Conservation (phyloP, 2,329 filamentous ascomycete genomes). For the Diaporthe sp. region DNA sequence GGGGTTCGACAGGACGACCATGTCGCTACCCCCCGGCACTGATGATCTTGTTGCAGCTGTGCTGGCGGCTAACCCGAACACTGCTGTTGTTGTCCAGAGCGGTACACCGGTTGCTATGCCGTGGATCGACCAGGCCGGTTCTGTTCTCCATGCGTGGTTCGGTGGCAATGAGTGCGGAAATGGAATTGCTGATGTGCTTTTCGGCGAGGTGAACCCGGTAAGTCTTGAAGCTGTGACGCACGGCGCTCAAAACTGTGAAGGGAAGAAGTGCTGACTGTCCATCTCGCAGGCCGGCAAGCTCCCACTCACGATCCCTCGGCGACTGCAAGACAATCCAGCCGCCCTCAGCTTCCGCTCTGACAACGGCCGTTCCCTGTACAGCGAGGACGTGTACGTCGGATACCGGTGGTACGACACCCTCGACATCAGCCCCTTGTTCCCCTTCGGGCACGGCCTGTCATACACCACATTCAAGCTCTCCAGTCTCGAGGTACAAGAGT, state of each 20-base stretch:
- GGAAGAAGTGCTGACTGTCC: background rate
- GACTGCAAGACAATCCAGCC: conserved; percentile 76
- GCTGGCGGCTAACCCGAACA: conserved; percentile 65
- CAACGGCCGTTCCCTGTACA: conserved; percentile 77
- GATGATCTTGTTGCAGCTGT: conserved; percentile 58
- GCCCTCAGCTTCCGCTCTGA: conserved; percentile 81
- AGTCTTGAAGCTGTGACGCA: background rate
- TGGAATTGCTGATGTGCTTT: conserved; percentile 58
- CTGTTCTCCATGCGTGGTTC: conserved; percentile 38
- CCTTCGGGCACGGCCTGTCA: conserved; percentile 83
- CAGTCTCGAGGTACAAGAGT: conserved; percentile 36
- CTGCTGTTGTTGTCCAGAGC: conserved; percentile 69
- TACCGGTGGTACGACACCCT: conserved; percentile 84
- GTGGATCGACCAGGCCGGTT: conserved; percentile 55
- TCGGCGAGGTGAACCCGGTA: conserved; percentile 59
- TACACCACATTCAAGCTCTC: conserved; percentile 74
- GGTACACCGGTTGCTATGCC: conserved; percentile 69
- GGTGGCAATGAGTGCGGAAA: conserved; percentile 63
- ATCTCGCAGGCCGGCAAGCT: conserved; percentile 71
- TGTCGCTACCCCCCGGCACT: conserved; percentile 41
- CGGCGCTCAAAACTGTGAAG: background rate
- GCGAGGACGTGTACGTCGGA: conserved; percentile 83
- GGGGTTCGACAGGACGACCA: conserved; percentile 40
- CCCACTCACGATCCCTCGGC: conserved; percentile 76
- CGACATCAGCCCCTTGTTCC: conserved; percentile 74